Evolutionary conservation across 2,329 filamentous ascomycete genomes (phyloP).

Genomic region (Stagonosporopsis vannaccii): DNA sequence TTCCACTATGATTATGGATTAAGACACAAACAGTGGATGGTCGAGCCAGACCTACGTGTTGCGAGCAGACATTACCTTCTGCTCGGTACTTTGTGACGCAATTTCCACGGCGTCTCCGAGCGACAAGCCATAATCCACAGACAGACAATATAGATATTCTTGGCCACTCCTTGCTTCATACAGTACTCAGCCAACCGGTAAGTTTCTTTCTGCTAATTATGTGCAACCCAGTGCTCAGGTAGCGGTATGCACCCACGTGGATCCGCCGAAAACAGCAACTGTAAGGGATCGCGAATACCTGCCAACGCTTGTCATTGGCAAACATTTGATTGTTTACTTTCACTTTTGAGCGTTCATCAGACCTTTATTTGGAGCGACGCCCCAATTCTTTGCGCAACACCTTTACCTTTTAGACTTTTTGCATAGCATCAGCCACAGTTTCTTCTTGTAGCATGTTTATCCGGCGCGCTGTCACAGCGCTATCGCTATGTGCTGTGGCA

Average conservation of each 20-base stretch:
- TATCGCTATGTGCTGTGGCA: conserved; percentile 32
- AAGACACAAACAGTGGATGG: background rate
- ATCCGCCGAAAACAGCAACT: conserved; percentile 3
- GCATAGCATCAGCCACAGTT: conserved; percentile 19
- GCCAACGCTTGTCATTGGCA: conserved; percentile 1
- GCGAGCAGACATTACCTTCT: conserved; percentile 4
- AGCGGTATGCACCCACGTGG: conserved; percentile 11
- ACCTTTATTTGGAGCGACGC: conserved; percentile 11
- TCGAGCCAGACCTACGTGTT: background rate
- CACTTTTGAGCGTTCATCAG: background rate
- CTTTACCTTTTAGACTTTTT: conserved; percentile 3
- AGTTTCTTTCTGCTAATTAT: background rate
- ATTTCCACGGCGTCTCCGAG: conserved; percentile 5
- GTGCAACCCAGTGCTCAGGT: conserved; percentile 2
- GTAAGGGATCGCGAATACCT: conserved; percentile 9
- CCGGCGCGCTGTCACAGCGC: conserved; percentile 27
- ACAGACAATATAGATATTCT: background rate
- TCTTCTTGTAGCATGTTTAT: conserved; percentile 38
- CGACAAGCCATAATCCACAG: background rate
- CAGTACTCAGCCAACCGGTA: conserved; percentile 1
- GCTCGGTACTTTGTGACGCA: background rate
- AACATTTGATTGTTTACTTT: conserved; percentile 8
- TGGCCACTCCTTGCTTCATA: conserved; percentile 10
- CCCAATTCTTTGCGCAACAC: conserved; percentile 9
- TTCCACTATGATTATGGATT: background rate